Evolutionary conservation across 768 basidiomycete genomes (phyloP), one percentile per base, ranked within the genome.

Genomic region (Tephrocybe sp.): DNA sequence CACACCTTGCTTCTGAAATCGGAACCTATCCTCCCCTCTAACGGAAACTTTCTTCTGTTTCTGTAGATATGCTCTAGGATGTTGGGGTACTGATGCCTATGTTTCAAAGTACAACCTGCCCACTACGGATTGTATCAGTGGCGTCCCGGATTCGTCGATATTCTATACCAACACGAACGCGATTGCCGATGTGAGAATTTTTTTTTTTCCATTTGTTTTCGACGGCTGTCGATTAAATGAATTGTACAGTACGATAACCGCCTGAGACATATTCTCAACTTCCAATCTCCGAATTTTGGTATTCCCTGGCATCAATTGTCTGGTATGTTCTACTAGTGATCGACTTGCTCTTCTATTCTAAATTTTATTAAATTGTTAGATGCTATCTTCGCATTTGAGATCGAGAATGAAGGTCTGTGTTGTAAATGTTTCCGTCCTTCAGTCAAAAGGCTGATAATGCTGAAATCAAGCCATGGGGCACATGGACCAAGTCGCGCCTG

Each of bases 81-180:
- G 62, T 32, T 64, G 61, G 62, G 59, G 60, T 17, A 62, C 59
- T 4, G 62, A 64, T 50, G 62, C 59, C 35, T 64, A 64, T 47
- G 61, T 64, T 3, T 55, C 48, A 9, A 64, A 64, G 26, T 64
- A 64, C 36, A 22, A 32, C 3, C 52, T 64, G 17, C 62, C 62
- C 1, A 52, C 56, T 12, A 64, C 61, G 0, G 54, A 51, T 30
- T 62, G 62, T 38, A 52, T 59, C 8, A 58, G 59, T 36, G 62
- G 62, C 34, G 62, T 64, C n/a, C 62, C 62, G 5, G 59, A 64
- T 48, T 64, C 62, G 16, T 54, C 57, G 2, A 59, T 12, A 3
- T 64, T 62, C 49, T 62, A 64, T 33, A 64, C 62, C 8, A 60
- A 64, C 42, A 16, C 59, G 3, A 61, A 57, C 40, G 62, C 62